phyloP scores from a whole-genome alignment of 345 rosid species.

The Orychophragmus violaceus region DNA sequence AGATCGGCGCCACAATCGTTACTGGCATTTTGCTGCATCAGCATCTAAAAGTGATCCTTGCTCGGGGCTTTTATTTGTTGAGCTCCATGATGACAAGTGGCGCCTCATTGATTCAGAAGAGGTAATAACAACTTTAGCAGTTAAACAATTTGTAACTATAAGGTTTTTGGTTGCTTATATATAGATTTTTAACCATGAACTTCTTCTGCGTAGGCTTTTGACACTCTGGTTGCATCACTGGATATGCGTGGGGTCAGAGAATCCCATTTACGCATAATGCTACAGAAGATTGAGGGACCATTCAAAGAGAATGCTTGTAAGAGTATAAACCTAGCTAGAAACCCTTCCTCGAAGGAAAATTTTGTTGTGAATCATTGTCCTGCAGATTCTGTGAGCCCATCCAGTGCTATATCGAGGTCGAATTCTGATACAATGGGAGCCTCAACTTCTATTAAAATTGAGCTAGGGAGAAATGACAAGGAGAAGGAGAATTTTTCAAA shows the following conservation, averaged over 20 bases:
- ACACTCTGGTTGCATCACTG: slow-evolving; percentile 70
- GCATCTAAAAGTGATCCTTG: slow-evolving; percentile 85
- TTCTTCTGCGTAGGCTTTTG: slow-evolving; percentile 59
- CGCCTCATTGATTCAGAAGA: slow-evolving; percentile 83
- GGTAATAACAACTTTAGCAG: slow-evolving; percentile 37
- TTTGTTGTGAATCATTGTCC: slow-evolving; percentile 34
- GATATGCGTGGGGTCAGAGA: slow-evolving; percentile 92
- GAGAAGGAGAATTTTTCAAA: slow-evolving; percentile 62
- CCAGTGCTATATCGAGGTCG: slow-evolving; percentile 52
- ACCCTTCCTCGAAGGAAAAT: slow-evolving; percentile 29
- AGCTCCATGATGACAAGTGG: slow-evolving; percentile 75
- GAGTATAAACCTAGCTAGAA: slow-evolving; percentile 29
- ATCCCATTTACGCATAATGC: slow-evolving; percentile 87
- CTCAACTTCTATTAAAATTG: slow-evolving; percentile 59
- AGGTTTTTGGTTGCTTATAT: not conserved
- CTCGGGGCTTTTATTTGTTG: slow-evolving; percentile 86
- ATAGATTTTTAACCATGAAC: slow-evolving; percentile 3
- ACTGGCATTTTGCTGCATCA: slow-evolving; percentile 94
- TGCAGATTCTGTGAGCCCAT: slow-evolving; percentile 46
- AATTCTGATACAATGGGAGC: slow-evolving; percentile 42
- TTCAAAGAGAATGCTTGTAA: slow-evolving; percentile 60
- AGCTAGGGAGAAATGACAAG: slow-evolving; percentile 59
- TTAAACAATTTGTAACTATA: not conserved
- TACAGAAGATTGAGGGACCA: slow-evolving; percentile 68
- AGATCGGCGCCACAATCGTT: slow-evolving; percentile 93